A percentile compares a stretch with the other conserved stretches of the same genome.
Conservation (phyloP, 2,329 filamentous ascomycete genomes). For the Rhexocercosporidium sp. region DNA sequence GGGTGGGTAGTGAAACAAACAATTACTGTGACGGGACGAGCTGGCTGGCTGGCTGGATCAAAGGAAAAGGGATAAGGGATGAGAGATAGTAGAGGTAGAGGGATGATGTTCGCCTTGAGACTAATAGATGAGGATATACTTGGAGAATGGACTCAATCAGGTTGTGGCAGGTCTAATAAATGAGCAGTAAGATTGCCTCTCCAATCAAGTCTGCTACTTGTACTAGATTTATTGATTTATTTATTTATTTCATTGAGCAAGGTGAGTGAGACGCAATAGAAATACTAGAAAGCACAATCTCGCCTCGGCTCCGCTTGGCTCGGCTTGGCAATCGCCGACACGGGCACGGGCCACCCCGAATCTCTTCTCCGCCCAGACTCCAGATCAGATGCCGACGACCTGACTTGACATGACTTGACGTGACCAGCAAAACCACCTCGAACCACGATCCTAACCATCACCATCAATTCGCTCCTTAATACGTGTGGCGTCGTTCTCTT, state of each 20-base stretch:
- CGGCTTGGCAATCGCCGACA: background rate
- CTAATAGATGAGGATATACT: background rate
- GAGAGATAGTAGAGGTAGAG: no score
- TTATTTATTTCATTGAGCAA: no score
- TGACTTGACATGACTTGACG: no score
- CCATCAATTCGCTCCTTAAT: background rate
- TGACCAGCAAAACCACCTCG: no score
- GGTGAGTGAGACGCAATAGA: no score
- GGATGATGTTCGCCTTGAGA: background rate
- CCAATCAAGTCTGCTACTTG: background rate
- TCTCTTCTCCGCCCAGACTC: background rate
- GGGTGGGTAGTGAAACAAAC: slow-evolving; percentile 4
- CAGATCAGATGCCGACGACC: no score
- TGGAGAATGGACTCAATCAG: no score
- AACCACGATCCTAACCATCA: background rate
- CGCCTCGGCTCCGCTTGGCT: no score
- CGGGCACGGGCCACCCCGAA: background rate
- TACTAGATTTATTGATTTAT: no score
- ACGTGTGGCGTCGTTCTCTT: background rate
- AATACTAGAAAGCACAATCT: no score
- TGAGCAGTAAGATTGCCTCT: background rate
- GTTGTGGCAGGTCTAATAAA: no score
- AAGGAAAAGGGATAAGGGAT: background rate
- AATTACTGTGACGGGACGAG: no score
- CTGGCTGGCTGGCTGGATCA: background rate